Evolutionary conservation across 129 eudicot species (phyloP).

Genomic region (Flaveria brownii): DNA sequence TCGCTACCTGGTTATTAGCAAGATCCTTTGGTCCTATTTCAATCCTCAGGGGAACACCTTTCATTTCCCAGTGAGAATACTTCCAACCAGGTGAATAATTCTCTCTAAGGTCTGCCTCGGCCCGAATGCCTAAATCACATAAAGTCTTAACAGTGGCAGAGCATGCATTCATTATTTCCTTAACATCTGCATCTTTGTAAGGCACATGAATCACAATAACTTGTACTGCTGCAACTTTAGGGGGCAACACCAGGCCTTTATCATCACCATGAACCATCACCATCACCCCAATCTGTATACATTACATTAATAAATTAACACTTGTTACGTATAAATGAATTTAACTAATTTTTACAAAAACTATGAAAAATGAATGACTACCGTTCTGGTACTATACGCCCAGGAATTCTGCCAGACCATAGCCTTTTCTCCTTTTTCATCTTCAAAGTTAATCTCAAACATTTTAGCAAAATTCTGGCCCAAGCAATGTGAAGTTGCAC

Average conservation of each 20-base stretch:
- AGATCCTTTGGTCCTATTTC: constrained; percentile 95
- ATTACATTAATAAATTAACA: background rate
- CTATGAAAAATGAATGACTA: constrained; percentile 17
- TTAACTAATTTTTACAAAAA: background rate
- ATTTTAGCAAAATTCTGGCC: constrained; percentile 96
- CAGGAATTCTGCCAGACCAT: constrained; percentile 99
- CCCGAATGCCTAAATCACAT: constrained; percentile 70
- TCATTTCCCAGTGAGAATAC: constrained; percentile 96
- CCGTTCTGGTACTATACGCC: constrained; percentile 96
- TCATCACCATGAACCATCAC: constrained; percentile 98
- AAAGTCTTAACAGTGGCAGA: constrained; percentile 55
- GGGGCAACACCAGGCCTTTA: constrained; percentile 90
- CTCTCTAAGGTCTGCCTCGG: constrained; percentile 84
- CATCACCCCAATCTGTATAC: constrained; percentile 87
- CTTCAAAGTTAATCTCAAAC: constrained; percentile 86
- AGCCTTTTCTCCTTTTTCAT: constrained; percentile 80
- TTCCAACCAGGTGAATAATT: constrained; percentile 97
- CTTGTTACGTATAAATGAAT: background rate
- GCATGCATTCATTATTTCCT: constrained; percentile 77
- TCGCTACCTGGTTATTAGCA: constrained; percentile 70
- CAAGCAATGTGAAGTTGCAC: constrained; percentile 95
- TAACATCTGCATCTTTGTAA: constrained; percentile 73
- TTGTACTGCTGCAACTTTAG: constrained; percentile 86
- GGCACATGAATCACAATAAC: constrained; percentile 86
- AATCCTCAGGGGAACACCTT: constrained; percentile 89